phyloP scores from a whole-genome alignment of 768 basidiomycete species.

The Naganishia randhawae region DNA sequence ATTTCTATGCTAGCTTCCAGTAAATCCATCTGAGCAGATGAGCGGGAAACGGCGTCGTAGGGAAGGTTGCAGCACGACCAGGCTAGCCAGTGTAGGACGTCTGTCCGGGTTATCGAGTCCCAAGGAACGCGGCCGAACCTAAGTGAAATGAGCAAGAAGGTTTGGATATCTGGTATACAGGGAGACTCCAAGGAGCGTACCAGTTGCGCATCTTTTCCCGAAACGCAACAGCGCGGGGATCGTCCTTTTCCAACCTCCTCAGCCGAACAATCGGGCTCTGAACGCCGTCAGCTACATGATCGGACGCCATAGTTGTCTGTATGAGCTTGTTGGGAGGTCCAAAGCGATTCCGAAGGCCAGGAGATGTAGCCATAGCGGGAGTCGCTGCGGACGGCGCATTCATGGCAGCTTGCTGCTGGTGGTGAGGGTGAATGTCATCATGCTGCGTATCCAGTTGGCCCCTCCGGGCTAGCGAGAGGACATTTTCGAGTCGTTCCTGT shows the following conservation, averaged over 20 bases:
- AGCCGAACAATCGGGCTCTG: conserved; percentile 19
- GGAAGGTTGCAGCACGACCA: conserved; percentile 75
- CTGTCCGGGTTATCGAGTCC: conserved; percentile 63
- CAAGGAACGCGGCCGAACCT: conserved; percentile 77
- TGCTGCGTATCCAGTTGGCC: neutral
- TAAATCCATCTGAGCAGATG: conserved; percentile 56
- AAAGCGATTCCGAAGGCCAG: neutral
- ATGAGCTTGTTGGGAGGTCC: neutral
- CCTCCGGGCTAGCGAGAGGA: neutral
- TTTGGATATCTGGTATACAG: neutral
- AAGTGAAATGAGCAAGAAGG: neutral
- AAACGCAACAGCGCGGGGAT: conserved; percentile 45
- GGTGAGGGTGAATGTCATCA: neutral
- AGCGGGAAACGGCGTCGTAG: conserved; percentile 57
- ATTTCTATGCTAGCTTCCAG: conserved; percentile 63
- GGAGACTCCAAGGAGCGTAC: conserved; percentile 33
- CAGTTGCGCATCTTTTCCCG: conserved; percentile 47
- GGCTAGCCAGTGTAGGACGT: conserved; percentile 71
- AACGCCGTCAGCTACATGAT: neutral
- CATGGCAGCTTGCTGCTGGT: neutral
- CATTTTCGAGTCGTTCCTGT: conserved; percentile 8
- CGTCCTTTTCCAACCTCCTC: conserved; percentile 38
- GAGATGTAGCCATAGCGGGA: neutral
- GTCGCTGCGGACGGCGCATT: neutral
- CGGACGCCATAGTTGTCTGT: neutral